These are phyloP conservation scores for Populus hybrid DNA, from an alignment of 441 rosid genomes.

Conservation along the genomic window DNA sequence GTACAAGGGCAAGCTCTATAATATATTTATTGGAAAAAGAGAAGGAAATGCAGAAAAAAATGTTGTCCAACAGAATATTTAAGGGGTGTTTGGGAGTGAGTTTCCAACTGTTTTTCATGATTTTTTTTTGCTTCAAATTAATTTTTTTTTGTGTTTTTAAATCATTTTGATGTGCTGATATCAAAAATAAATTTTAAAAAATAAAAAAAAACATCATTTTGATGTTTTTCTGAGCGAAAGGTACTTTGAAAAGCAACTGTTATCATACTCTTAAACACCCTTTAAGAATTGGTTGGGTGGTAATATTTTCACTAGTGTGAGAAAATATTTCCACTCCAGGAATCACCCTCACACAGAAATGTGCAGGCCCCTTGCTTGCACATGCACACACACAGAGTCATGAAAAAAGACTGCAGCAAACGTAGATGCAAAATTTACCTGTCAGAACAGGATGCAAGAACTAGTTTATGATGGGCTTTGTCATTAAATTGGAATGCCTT, in stretches of 20 bases:
- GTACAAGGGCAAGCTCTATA: not conserved
- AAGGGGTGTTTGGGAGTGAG: no score
- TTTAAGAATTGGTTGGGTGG: not conserved
- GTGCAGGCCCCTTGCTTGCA: not conserved
- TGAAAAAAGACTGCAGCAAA: not conserved
- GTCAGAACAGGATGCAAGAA: not conserved
- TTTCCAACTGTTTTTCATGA: no score
- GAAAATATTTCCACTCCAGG: not conserved
- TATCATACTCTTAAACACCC: no score
- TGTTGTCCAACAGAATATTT: not conserved
- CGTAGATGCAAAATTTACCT: not conserved
- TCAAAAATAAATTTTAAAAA: no score
- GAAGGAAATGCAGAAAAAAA: not conserved
- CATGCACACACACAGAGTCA: not conserved
- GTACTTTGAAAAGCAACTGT: fast-evolving
- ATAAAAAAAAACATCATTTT: no score
- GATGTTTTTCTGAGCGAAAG: no score
- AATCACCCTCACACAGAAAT: not conserved
- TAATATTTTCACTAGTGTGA: not conserved
- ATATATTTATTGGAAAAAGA: not conserved
- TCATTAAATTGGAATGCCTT: not conserved
- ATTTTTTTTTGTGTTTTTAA: no score
- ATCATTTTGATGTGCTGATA: no score
- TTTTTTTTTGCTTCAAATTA: no score
- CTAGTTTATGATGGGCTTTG: not conserved